These are phyloP conservation scores for Plectosphaerella plurivora DNA, from an alignment of 2,329 filamentous ascomycete genomes.

Conservation along the genomic window DNA sequence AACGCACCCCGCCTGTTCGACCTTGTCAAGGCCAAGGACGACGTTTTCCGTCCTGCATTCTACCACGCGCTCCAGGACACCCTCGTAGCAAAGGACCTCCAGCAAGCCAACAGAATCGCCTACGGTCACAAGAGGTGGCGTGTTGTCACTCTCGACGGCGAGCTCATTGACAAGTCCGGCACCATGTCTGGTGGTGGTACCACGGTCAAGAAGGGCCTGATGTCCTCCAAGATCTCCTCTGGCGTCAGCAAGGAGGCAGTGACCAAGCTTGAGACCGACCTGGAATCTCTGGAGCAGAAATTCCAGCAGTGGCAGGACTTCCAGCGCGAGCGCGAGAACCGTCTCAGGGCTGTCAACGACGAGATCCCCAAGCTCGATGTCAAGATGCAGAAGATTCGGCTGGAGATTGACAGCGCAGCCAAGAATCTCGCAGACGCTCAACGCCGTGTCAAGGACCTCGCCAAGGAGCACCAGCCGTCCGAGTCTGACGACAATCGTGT, in stretches of 20 bases:
- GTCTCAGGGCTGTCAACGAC: slow-evolving; percentile 67
- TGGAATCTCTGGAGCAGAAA: slow-evolving; percentile 77
- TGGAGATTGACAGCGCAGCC: slow-evolving; percentile 84
- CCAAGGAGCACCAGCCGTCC: slow-evolving; percentile 74
- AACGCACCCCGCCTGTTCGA: slow-evolving; percentile 91
- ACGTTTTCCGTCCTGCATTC: slow-evolving; percentile 84
- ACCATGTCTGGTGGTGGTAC: slow-evolving; percentile 98
- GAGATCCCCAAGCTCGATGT: slow-evolving; percentile 84
- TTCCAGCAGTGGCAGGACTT: slow-evolving; percentile 83
- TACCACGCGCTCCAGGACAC: slow-evolving; percentile 96
- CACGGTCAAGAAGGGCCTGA: slow-evolving; percentile 83
- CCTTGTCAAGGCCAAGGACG: slow-evolving; percentile 81
- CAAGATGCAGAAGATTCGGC: slow-evolving; percentile 80
- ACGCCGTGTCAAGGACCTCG: slow-evolving; percentile 79
- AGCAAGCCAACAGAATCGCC: slow-evolving; percentile 95
- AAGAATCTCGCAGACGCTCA: slow-evolving; percentile 81
- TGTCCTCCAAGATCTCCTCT: slow-evolving; percentile 93
- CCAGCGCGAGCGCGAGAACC: slow-evolving; percentile 72
- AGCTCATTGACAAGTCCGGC: slow-evolving; percentile 95
- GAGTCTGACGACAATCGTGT: slow-evolving; percentile 75
- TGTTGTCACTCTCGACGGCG: slow-evolving; percentile 90
- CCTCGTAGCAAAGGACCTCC: slow-evolving; percentile 83
- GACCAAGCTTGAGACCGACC: slow-evolving; percentile 77
- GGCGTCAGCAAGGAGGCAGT: slow-evolving; percentile 89
- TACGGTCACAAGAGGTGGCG: slow-evolving; percentile 93